These are phyloP conservation scores for Colletotrichum sp. DNA, from an alignment of 2,329 filamentous ascomycete genomes.

Conservation along the genomic window DNA sequence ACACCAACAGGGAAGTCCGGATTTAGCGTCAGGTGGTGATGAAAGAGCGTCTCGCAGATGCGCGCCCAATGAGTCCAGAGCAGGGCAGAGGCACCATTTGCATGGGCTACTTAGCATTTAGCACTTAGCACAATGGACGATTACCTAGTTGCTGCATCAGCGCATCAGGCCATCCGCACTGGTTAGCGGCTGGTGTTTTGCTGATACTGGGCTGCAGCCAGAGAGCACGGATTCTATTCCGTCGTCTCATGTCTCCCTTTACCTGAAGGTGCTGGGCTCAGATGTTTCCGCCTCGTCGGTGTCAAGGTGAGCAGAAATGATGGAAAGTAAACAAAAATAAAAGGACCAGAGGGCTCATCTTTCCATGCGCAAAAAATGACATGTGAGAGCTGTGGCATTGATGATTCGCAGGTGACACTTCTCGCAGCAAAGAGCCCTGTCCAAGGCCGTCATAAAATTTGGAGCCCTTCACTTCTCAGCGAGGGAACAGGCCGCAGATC, in stretches of 20 bases:
- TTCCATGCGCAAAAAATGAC: neutral
- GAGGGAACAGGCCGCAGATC: neutral
- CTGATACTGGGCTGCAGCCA: neutral
- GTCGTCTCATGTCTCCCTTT: conserved; percentile 16
- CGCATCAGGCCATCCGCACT: neutral
- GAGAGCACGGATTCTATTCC: conserved; percentile 8
- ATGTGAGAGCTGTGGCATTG: conserved; percentile 1
- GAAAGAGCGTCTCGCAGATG: neutral
- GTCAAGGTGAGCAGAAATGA: neutral
- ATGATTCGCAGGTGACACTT: neutral
- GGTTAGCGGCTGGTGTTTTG: neutral
- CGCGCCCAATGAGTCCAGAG: neutral
- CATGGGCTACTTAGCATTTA: neutral
- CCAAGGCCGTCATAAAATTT: neutral
- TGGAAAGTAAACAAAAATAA: neutral
- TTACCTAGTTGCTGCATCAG: neutral
- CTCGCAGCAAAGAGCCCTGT: neutral
- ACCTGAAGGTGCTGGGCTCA: conserved; percentile 5
- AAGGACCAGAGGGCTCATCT: neutral
- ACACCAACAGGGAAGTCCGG: conserved; percentile 10
- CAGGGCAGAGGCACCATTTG: neutral
- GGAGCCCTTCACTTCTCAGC: neutral
- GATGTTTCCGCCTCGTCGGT: neutral
- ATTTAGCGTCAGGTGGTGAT: conserved; percentile 16
- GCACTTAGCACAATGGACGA: neutral